Base-by-base conservation (phyloP, 179 eudicot species). In the Heliamphora pulchella region DNA sequence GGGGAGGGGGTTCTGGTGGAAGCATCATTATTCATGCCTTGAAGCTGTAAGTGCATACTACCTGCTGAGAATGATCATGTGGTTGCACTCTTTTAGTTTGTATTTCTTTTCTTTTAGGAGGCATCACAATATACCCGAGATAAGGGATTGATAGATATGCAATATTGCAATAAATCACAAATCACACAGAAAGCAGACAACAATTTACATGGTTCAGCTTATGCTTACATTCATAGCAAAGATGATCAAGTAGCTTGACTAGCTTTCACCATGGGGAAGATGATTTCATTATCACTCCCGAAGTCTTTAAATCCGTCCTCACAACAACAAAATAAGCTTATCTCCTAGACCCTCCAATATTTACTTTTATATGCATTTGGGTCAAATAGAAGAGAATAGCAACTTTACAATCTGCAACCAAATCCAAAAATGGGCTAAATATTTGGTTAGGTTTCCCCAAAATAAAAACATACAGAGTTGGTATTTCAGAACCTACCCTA, bases 1-100 rank as follows among this genome's bases (percentile, higher is more conserved):
- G 93, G 0, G 97, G 97, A 74, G 97, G 97, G 15, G 97, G 97
- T 81, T 93, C 96, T 78, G 97, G 97, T 80, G 97, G 97, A 86
- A 93, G 97, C 89, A 88, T 93, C 82, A 78, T 87, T 79, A 77
- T 93, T 64, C 75, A 70, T 81, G 87, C 96, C 72, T 70, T 82
- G 80, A 93, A 93, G 90, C 85, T 93, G 97, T 93, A 86, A 90
- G 97, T 89, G 74, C 61, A 44, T 75, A 55, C 61, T 43, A 63
- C 80, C 66, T 80, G 41, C 73, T 78, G 75, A 70, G 69, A 66
- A 68, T 13, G 18, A 55, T 48, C 18, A 48, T 47, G 68, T 48
- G n/a, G 51, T 11, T 13, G 64, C 3, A 54, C 65, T 44, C 41
- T 48, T 57, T 66, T 64, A 59, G 53, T 48, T 31, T 64, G 48